Conservation (phyloP, 2,329 filamentous ascomycete species). For the Penicillium sp. region DNA sequence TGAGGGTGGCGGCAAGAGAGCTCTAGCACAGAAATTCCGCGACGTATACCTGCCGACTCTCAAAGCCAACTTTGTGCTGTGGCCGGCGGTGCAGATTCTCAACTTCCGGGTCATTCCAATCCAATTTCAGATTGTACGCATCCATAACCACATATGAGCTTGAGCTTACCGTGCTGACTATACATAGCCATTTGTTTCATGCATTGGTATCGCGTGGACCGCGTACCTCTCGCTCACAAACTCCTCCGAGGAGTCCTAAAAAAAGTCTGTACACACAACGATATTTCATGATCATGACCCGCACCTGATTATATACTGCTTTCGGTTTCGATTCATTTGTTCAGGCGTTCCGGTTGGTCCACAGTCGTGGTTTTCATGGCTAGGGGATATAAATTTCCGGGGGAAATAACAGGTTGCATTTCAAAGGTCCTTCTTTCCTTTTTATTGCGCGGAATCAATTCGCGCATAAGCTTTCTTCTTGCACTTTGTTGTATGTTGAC, state of each 20-base stretch:
- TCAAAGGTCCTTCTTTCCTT: constrained; percentile 11
- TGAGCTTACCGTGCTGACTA: constrained; percentile 3
- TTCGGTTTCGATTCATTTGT: constrained; percentile 6
- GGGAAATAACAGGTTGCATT: constrained; percentile 14
- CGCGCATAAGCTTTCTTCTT: neutral
- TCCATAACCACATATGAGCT: neutral
- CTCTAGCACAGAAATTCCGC: constrained; percentile 78
- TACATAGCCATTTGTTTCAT: constrained; percentile 86
- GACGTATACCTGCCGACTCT: constrained; percentile 93
- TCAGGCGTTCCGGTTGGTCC: constrained; percentile 18
- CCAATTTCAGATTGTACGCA: constrained; percentile 89
- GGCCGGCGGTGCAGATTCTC: constrained; percentile 93
- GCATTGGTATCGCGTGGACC: constrained; percentile 94
- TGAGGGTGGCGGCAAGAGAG: constrained; percentile 82
- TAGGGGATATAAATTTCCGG: constrained; percentile 8
- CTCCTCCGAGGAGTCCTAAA: constrained; percentile 68
- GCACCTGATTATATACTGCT: constrained; percentile 6
- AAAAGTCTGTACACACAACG: constrained; percentile 1
- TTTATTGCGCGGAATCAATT: constrained; percentile 10
- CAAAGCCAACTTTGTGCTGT: constrained; percentile 93
- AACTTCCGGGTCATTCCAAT: constrained; percentile 96
- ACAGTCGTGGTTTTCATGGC: constrained; percentile 14
- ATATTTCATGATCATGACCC: constrained; percentile 17
- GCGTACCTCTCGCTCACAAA: constrained; percentile 93
- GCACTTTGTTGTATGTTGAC: neutral